phyloP scores from a whole-genome alignment of 2,329 filamentous ascomycete genomes.

The Curvularia eragrostidis region DNA sequence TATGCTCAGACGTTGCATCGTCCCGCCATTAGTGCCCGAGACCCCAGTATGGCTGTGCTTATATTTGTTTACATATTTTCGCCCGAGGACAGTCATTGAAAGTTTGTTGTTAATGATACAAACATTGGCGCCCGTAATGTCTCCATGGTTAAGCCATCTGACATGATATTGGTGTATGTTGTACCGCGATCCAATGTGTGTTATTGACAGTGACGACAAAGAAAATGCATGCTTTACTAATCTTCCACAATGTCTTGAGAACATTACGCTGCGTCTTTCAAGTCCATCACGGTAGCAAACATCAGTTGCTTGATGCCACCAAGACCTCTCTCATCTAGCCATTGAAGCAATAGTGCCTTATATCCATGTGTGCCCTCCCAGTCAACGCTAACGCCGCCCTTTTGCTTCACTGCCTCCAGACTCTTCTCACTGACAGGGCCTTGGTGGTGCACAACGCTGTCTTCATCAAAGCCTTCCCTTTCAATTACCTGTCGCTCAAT shows the following conservation, averaged over 20 bases:
- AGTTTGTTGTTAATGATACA: background rate
- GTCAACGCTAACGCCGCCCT: constrained; percentile 69
- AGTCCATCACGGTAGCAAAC: constrained; percentile 80
- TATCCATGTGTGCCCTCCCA: constrained; percentile 83
- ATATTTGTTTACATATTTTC: background rate
- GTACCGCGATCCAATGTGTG: background rate
- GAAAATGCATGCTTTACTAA: background rate
- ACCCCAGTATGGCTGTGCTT: constrained; percentile 1
- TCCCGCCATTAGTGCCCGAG: constrained; percentile 14
- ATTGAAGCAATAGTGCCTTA: constrained; percentile 72
- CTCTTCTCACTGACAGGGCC: constrained; percentile 72
- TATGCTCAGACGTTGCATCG: constrained; percentile 3
- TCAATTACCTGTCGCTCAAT: constrained; percentile 56
- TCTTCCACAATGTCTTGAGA: background rate
- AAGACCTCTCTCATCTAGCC: constrained; percentile 69
- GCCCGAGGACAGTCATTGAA: background rate
- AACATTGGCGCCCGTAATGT: background rate
- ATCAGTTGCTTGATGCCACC: constrained; percentile 73
- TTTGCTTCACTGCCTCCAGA: constrained; percentile 66
- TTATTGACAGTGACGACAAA: background rate
- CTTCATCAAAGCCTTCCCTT: constrained; percentile 26
- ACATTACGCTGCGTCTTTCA: constrained; percentile 54
- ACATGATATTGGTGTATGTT: background rate
- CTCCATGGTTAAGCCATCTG: background rate
- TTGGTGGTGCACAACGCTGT: constrained; percentile 40